Evolutionary conservation across 2,329 filamentous ascomycete species (phyloP), one percentile per base, ranked within the genome.

Genomic region (Cyphellophora europaea): DNA sequence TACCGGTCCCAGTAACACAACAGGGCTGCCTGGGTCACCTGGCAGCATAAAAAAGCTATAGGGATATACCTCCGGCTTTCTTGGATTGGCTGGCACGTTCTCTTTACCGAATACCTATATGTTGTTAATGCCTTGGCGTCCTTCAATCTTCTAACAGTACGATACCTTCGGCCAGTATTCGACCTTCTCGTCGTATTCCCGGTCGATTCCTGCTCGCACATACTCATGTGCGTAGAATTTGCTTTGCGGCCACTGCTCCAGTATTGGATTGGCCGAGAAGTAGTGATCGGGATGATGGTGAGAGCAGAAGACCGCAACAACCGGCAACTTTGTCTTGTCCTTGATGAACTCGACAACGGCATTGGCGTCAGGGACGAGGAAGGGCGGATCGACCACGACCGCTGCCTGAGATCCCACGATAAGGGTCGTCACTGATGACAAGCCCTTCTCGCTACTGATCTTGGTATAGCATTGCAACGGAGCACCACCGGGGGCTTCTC

Each of bases 211-310:
- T 4, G 47, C 49, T 18, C 49, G 41, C n/a, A 57, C 54, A 28
- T 51, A 51, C 1, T 47, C 43, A 1, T 43, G 42, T 1, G 54
- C 45, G 38, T 48, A 42, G 33, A 51, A 43, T 23, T 36, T 42
- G 14, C 49, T 48, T 5, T 18, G 19, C 0, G 51, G 47, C 25
- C 45, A 55, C 3, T 51, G 48, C 8, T 51, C 51, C 2, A 57
- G 48, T 32, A 56, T 53, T 1, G 50, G 48, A 23, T 56, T 54
- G 15, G 49, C 49, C 5, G 49, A 45, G 42, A 54, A 54, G 38
- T 53, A 57, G 42, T 58, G 53, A 38, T 57, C 53, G 5, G 54
- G 53, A 34, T 56, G 55, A 33, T 58, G 55, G 38, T 57, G 54
- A 5, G 55, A 57, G 13, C 54, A 44, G 35, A 57, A 58, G 21